Evolutionary conservation across 164 flowering plant species (phyloP), one percentile per base, ranked within the genome.

Genomic region (Macadamia integrifolia): DNA sequence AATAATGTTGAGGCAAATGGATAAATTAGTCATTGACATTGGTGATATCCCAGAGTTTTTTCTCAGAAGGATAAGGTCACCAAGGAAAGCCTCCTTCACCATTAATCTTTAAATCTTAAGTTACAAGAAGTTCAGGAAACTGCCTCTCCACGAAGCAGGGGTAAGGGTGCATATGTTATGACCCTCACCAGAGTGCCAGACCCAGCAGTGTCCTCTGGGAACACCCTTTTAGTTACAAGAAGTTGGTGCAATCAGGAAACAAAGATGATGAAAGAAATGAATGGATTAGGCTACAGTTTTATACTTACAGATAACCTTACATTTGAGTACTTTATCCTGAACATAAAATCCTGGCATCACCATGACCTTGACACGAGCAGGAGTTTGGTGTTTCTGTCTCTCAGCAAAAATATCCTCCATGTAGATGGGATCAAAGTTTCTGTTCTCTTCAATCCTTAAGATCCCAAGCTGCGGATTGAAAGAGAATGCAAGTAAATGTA

Each of bases 311-410:
- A 91, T 75, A 69, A 93, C 96, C 81, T 85, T 91, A 73, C 96
- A 93, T 69, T 81, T 88, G 6, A 90, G 75, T 55, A 90, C 85
- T 79, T 71, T 85, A 62, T 88, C 93, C 53, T 78, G 92, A 50
- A 91, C 87, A 78, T 88, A 94, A 76, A 94, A 94, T n/a, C 98
- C 95, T 0, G 97, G 98, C 93, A 87, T 86, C 23, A 90, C 92
- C 97, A 87, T 91, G 63, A 87, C 62, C 82, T 87, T 91, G 17
- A 94, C 98, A 61, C 85, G 66, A 61, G 82, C 74, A 0, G 88
- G 74, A 35, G 83, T 77, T 1, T 78, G 79, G 3, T 75, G 64
- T 76, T 78, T 83, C 73, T 86, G 90, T 81, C 78, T 76, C 9
- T 86, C 92, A 23, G 58, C 65, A 17, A 79, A 75, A 60, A 91